phyloP scores from a whole-genome alignment of 306 rosid genomes.

The Trifolium repens region DNA sequence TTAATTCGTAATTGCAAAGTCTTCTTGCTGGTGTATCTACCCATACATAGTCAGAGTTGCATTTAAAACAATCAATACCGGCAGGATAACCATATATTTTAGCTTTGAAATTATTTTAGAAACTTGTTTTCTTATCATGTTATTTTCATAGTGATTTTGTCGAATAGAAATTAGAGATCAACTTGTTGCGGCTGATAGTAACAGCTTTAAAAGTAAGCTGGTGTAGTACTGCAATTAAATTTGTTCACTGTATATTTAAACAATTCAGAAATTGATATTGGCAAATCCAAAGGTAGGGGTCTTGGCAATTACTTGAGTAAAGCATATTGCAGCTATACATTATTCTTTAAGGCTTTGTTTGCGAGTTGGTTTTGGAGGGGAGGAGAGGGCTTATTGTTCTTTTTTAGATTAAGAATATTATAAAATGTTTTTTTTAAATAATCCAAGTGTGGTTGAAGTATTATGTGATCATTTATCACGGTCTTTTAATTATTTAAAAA shows the following conservation, averaged over 20 bases:
- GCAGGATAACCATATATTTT: neutral
- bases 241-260: neutral
- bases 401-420: too few relatives aligned
- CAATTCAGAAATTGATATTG: slow-evolving; percentile 18
- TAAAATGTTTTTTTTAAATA: too few relatives aligned
- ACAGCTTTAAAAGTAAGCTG: neutral
- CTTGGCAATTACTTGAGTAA: neutral
- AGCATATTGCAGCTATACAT: slow-evolving; percentile 10
- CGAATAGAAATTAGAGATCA: neutral
- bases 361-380: too few relatives aligned
- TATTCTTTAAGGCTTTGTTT: neutral
- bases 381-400: too few relatives aligned
- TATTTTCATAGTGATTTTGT: neutral
- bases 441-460: too few relatives aligned
- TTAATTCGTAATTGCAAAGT: neutral
- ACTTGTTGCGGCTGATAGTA: neutral
- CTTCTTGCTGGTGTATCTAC: neutral
- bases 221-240: too few relatives aligned
- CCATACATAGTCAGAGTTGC: neutral
- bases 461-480: too few relatives aligned
- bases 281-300: slow-evolving; percentile 1
- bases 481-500: too few relatives aligned
- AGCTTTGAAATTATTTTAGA: too few relatives aligned
- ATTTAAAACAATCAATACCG: neutral
- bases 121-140: neutral